These are phyloP conservation scores for Plectosphaerella cucumerina DNA, from an alignment of 2,329 filamentous ascomycete species.

Conservation along the genomic window DNA sequence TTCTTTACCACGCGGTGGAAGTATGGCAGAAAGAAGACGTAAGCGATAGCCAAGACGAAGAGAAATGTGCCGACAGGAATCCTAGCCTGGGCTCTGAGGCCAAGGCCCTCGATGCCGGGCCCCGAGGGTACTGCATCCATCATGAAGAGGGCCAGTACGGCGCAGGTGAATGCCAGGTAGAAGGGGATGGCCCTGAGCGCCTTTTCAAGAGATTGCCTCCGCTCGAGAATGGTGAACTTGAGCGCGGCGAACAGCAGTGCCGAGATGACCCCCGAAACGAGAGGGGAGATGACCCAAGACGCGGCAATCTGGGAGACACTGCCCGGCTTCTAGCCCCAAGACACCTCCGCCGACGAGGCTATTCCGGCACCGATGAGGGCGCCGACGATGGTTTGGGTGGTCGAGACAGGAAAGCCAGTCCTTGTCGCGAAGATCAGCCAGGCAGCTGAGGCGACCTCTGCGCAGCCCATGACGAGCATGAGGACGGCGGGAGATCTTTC, in stretches of 20 bases:
- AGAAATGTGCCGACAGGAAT: conserved; percentile 23
- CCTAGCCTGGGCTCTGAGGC: conserved; percentile 21
- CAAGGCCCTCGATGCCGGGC: conserved; percentile 25
- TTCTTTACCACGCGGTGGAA: conserved; percentile 26
- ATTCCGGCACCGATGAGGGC: conserved; percentile 42
- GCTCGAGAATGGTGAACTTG: conserved; percentile 36
- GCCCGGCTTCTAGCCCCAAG: conserved; percentile 34
- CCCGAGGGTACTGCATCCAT: conserved; percentile 11
- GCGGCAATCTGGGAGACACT: conserved; percentile 45
- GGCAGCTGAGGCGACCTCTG: conserved; percentile 29
- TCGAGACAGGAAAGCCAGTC: conserved; percentile 30
- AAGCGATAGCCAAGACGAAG: conserved; percentile 22
- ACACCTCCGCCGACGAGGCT: conserved; percentile 30
- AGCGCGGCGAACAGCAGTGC: conserved; percentile 37
- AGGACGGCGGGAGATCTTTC: conserved; percentile 30
- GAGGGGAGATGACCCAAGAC: conserved; percentile 42
- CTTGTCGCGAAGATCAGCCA: conserved; percentile 38
- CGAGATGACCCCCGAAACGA: conserved; percentile 36
- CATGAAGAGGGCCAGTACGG: conserved; percentile 16
- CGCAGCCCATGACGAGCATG: conserved; percentile 38
- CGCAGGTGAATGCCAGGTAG: conserved; percentile 18
- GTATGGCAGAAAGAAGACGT: conserved; percentile 30
- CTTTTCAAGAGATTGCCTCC: conserved; percentile 32
- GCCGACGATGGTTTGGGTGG: conserved; percentile 41
- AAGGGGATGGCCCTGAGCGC: conserved; percentile 26